Evolutionary conservation across 768 basidiomycete genomes (phyloP), one percentile per base, ranked within the genome.

Genomic region (Tremella mesenterica): DNA sequence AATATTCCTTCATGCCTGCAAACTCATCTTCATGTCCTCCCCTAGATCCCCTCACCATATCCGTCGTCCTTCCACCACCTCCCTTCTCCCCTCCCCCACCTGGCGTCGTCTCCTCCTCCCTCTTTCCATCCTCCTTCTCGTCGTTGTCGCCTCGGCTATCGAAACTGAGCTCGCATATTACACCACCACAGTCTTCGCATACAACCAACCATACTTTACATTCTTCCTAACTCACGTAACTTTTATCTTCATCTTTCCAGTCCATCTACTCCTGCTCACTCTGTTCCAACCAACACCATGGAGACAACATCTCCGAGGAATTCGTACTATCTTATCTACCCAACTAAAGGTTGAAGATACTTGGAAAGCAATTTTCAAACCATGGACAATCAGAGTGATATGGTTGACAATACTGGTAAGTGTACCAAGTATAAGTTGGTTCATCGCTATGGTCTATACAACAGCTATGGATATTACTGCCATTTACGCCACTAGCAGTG

Each of bases 401-500:
- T 56, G 49, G 53, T 54, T 73, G 33, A 73, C 72, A 5, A 27
- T 65, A 27, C 52, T 73, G 23, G 52, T 73, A 14, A 59, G 59
- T 28, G 52, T 71, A n/a, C 70, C 72, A 7, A 60, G 65, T 23
- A 44, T 71, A 33, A 57, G 50, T 10, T 70, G 66, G 69, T 73
- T 64, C 50, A 43, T 69, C 44, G 44, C 54, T 27, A 57, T 61
- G 47, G 20, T 45, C 27, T 49, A 49, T 21, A 52, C 25, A 57
- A 88, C 89, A 21, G 77, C 89, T 25, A 85, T 83, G 60, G 88
- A 91, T 73, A 81, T 91, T 25, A 92, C 88, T 28, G 73, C 75
- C 0, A 81, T 90, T 25, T 89, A 86, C 83, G 92, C 93, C 67
- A 83, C 85, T 7, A 87, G 86, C 63, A 85, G 87, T n/a, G n/a